These are phyloP conservation scores for Kazachstania bromeliacearum DNA, from an alignment of 805 yeast genomes.

Conservation along the genomic window DNA sequence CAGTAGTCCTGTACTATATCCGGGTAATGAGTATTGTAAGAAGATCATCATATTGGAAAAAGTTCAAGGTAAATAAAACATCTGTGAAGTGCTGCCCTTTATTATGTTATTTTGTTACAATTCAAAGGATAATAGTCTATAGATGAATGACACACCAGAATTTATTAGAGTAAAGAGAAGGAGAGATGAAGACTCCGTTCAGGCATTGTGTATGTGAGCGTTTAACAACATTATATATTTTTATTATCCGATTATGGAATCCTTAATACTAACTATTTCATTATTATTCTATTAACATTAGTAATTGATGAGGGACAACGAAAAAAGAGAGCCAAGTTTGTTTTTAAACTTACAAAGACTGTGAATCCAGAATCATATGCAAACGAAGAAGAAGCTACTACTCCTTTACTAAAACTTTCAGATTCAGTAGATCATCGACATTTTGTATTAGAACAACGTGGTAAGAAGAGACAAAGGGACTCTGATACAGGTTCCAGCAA, in stretches of 20 bases:
- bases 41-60: no score
- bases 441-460: constrained; percentile 25
- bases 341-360: constrained; percentile 42
- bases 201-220: constrained; percentile 56
- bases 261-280: not conserved
- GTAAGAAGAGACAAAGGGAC: constrained; percentile 17
- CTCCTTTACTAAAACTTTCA: constrained; percentile 23
- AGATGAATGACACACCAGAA: constrained; percentile 35
- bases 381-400: constrained; percentile 19
- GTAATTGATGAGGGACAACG: constrained; percentile 29
- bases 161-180: constrained; percentile 78
- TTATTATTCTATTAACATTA: constrained; percentile 4
- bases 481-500: constrained; percentile 13
- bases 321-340: constrained; percentile 27
- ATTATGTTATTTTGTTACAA: no score
- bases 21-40: no score
- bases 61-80: no score
- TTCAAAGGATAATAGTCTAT: no score
- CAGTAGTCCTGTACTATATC: no score
- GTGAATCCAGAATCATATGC: constrained; percentile 30
- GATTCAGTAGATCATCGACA: constrained; percentile 16
- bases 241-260: not conserved
- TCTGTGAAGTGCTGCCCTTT: no score
- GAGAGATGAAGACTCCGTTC: constrained; percentile 79
- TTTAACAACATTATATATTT: not conserved